A percentile compares a stretch with the other conserved stretches of the same genome.
Conservation (phyloP, 73 alveolate genomes). For the Uronychia setigera region DNA sequence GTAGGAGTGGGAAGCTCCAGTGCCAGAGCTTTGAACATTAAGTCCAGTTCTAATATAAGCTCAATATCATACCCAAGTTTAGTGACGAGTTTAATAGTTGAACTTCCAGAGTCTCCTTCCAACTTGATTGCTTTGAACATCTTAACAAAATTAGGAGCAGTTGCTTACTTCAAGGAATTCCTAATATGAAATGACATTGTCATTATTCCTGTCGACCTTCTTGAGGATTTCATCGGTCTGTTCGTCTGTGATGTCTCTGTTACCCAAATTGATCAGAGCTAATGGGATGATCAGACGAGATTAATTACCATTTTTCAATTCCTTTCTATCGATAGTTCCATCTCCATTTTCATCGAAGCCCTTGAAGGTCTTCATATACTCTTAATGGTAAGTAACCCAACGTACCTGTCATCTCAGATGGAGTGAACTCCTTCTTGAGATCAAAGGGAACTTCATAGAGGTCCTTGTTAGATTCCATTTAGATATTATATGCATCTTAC, state of each 20-base stretch:
- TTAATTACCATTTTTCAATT: conserved; percentile 13
- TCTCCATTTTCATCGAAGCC: conserved; percentile 35
- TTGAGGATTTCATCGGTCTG: conserved; percentile 29
- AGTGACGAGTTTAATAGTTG: background rate
- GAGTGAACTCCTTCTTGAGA: conserved; percentile 48
- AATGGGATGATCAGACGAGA: background rate
- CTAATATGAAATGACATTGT: conserved; percentile 35
- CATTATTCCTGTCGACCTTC: conserved; percentile 45
- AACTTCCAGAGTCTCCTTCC: background rate
- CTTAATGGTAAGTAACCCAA: conserved; percentile 6
- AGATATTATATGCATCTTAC: background rate
- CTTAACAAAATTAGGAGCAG: background rate
- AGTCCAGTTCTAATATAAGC: conserved; percentile 4
- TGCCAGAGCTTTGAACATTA: background rate
- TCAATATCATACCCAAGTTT: background rate
- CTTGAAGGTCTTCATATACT: conserved; percentile 43
- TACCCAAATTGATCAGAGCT: conserved; percentile 41
- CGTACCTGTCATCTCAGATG: conserved; percentile 50
- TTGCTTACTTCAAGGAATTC: conserved; percentile 41
- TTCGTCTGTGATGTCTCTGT: conserved; percentile 52
- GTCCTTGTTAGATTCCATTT: conserved; percentile 28
- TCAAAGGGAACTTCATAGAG: conserved; percentile 56
- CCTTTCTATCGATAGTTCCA: conserved; percentile 53
- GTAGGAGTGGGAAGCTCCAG: conserved; percentile 69
- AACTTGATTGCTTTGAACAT: conserved; percentile 34